Percentiles rank a stretch among this genome's conserved stretches.
phyloP scores from a whole-genome alignment of 2,329 filamentous ascomycete genomes.

The Cytospora mali region DNA sequence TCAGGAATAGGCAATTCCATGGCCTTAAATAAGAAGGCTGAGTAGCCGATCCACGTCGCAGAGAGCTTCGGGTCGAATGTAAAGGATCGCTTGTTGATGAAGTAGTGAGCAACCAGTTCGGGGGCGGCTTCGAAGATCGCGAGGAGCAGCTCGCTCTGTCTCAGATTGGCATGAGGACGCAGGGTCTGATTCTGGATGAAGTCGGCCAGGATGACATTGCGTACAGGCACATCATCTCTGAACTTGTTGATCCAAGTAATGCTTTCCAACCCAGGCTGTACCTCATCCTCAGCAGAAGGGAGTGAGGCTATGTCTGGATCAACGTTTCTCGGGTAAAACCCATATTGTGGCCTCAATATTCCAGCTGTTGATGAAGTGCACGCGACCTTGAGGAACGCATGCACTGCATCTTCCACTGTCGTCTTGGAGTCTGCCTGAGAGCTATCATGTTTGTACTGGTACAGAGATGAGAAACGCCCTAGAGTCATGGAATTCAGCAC shows the following conservation, averaged over 20 bases:
- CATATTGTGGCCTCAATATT: constrained; percentile 73
- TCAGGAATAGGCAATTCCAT: constrained; percentile 74
- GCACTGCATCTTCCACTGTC: constrained; percentile 67
- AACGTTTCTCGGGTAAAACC: constrained; percentile 78
- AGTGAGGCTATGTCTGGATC: constrained; percentile 57
- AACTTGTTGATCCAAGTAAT: constrained; percentile 72
- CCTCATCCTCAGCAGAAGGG: constrained; percentile 43
- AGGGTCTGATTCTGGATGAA: constrained; percentile 77
- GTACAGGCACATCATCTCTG: constrained; percentile 68
- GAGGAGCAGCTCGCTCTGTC: constrained; percentile 80
- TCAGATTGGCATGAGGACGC: constrained; percentile 78
- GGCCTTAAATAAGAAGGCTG: constrained; percentile 81
- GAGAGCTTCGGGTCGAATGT: constrained; percentile 90
- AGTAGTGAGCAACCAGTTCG: constrained; percentile 87
- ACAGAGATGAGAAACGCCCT: constrained; percentile 71
- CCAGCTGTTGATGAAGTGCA: constrained; percentile 77
- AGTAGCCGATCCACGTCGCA: constrained; percentile 93
- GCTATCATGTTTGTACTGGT: constrained; percentile 60
- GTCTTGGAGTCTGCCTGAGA: constrained; percentile 43
- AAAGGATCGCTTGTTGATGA: constrained; percentile 76
- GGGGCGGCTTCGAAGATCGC: constrained; percentile 80
- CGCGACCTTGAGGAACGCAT: constrained; percentile 73
- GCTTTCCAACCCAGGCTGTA: constrained; percentile 68
- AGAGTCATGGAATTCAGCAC: constrained; percentile 77
- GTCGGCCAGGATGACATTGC: constrained; percentile 77